These are phyloP conservation scores for Odontarrhena argentea DNA, from an alignment of 345 rosid species.

Conservation along the genomic window DNA sequence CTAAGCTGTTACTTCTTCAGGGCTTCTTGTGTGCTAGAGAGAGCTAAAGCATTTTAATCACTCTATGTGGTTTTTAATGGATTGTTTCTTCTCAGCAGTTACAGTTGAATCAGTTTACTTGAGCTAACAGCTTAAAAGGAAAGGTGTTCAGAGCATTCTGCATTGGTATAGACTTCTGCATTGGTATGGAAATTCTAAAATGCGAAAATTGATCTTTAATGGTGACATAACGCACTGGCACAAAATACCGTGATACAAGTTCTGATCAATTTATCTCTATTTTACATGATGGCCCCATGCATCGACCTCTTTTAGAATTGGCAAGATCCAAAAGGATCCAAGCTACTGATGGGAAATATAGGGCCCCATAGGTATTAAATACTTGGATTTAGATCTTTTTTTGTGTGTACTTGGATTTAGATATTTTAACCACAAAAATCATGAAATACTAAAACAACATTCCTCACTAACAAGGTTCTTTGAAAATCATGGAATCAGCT, in stretches of 20 bases:
- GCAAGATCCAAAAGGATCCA: conserved; percentile 30
- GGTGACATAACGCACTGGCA: no score
- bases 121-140: not conserved
- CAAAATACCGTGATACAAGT: no score
- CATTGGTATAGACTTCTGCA: no score
- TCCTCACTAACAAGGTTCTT: not conserved
- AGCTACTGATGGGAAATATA: conserved; percentile 19
- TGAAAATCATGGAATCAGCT: not conserved
- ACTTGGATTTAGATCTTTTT: not conserved
- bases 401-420: not conserved
- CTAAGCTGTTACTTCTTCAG: no score
- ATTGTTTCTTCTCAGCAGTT: not conserved
- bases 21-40: no score
- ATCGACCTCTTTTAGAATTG: conserved; percentile 13
- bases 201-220: no score
- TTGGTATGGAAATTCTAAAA: no score
- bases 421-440: no score
- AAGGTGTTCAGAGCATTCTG: not conserved
- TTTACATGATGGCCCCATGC: no score
- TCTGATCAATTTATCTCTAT: no score
- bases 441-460: not conserved
- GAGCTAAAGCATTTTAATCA: not conserved
- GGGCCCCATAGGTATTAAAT: not conserved
- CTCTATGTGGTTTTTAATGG: not conserved
- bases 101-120: not conserved